Base-by-base conservation (phyloP, 225 moss, liverwort and hornwort genomes). In the Bryum argenteum region DNA sequence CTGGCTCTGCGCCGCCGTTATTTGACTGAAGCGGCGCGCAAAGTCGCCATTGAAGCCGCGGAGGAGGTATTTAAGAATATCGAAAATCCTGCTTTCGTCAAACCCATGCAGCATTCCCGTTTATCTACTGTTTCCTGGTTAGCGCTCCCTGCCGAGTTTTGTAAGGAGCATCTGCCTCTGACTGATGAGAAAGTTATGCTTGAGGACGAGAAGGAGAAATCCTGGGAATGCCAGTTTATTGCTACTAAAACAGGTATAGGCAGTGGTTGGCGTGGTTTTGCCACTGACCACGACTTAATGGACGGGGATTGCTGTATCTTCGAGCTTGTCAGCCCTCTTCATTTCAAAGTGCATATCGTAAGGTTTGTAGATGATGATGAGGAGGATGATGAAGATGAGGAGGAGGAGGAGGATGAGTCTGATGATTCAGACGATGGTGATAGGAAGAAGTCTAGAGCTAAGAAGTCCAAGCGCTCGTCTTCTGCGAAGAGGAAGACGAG, bases 281-380 rank as follows among this genome's bases (percentile, higher is more conserved):
- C 53, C 6, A 58, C 76, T 8, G 87, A 87, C 50, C 83, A 87
- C 64, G 87, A 87, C 59, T 50, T 87, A 17, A 80, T 83, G 78
- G 87, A 87, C 62, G 87, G 87, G 18, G 87, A 87, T 79, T 87
- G 81, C 67, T 76, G 79, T 61, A 59, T 87, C 23, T 87, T 83
- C 38, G 87, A 87, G 76, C 83, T 87, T 50, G 60, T 64, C 0
- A 40, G 47, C 17, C 71, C 75, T 17, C 73, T 74, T 28, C 80
- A 78, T 13, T 67, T 73, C 11, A 81, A 70, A 53, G 78, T 83
- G 58, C 75, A 83, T 12, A 71, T 77, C 12, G 45, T 76, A 8
- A 75, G 79, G 72, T 79, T 75, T 41, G 65, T 72, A 8, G 83
- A 79, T 48, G 76, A 65, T 11, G 73, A 63, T 0, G 66, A 45